These are phyloP conservation scores for Capronia americana DNA, from an alignment of 2,329 filamentous ascomycete species.

Conservation along the genomic window DNA sequence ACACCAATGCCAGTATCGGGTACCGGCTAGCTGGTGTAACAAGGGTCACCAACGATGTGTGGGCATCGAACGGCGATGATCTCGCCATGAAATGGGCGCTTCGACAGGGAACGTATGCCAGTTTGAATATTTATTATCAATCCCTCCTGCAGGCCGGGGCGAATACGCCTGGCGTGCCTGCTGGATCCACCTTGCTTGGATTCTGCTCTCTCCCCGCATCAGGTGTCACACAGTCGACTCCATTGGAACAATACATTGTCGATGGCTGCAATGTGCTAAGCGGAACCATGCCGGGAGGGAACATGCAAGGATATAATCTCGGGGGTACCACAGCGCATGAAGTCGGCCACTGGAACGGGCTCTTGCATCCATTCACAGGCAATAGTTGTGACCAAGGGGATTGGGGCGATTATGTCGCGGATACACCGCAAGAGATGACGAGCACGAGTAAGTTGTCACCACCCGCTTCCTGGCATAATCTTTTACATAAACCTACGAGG, in stretches of 20 bases:
- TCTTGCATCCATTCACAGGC: conserved; percentile 54
- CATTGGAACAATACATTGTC: conserved; percentile 51
- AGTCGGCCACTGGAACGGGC: conserved; percentile 55
- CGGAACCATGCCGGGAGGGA: conserved; percentile 62
- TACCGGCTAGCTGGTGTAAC: conserved; percentile 59
- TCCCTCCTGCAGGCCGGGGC: conserved; percentile 53
- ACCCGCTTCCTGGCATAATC: background rate
- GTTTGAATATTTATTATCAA: conserved; percentile 67
- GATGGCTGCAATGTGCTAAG: conserved; percentile 66
- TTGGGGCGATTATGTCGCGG: conserved; percentile 52
- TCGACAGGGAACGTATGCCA: conserved; percentile 60
- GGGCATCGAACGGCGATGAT: conserved; percentile 59
- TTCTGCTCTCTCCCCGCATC: conserved; percentile 60
- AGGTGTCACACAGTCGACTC: conserved; percentile 48
- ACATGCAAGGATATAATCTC: conserved; percentile 56
- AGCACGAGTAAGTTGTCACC: conserved; percentile 51
- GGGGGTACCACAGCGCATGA: conserved; percentile 56
- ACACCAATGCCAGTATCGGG: conserved; percentile 53
- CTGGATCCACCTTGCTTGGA: conserved; percentile 55
- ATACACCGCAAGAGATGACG: conserved; percentile 57
- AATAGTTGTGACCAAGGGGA: conserved; percentile 45
- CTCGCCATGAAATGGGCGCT: conserved; percentile 60
- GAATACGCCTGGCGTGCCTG: conserved; percentile 37
- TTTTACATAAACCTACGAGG: background rate
- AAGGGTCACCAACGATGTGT: conserved; percentile 60